Evolutionary conservation across 306 rosid species (phyloP).

Genomic region (Fagus sylvatica): DNA sequence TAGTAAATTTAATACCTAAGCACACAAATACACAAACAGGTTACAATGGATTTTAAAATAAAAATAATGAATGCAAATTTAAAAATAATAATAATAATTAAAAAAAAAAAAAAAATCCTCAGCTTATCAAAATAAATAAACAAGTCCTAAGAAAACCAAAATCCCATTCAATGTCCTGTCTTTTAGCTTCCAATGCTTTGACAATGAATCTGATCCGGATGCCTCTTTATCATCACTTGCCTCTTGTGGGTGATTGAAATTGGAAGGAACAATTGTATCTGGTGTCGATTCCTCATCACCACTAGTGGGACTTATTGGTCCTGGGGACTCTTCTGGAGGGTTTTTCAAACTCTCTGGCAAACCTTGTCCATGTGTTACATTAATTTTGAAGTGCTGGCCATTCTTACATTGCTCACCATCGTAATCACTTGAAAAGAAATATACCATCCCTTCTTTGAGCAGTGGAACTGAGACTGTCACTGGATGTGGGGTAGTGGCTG

Average conservation of each 20-base stretch:
- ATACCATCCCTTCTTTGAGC: slow-evolving; percentile 60
- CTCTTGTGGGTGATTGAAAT: slow-evolving; percentile 59
- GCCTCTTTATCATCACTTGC: slow-evolving; percentile 25
- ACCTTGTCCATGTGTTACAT: slow-evolving; percentile 76
- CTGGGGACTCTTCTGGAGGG: slow-evolving; percentile 48
- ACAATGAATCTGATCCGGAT: slow-evolving; percentile 44
- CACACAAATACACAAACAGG: not conserved
- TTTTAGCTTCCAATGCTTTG: slow-evolving; percentile 19
- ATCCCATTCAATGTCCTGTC: slow-evolving; percentile 10
- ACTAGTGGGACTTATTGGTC: slow-evolving; percentile 51
- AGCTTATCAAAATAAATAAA: slow-evolving; percentile 23
- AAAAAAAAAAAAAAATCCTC: not conserved
- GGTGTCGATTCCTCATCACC: slow-evolving; percentile 72
- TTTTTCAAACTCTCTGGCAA: slow-evolving; percentile 45
- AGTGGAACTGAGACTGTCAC: slow-evolving; percentile 66
- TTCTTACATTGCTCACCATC: slow-evolving; percentile 85
- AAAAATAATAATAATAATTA: not conserved
- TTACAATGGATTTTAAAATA: not conserved
- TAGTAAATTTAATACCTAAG: not conserved
- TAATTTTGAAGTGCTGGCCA: slow-evolving; percentile 71
- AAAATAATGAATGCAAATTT: not conserved
- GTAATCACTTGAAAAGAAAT: slow-evolving; percentile 80
- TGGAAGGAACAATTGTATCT: slow-evolving; percentile 79
- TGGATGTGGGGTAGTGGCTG: slow-evolving; percentile 42
- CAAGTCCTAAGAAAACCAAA: slow-evolving; percentile 27